phyloP scores from a whole-genome alignment of 2,329 filamentous ascomycete species.

The Xylariaceae sp. region DNA sequence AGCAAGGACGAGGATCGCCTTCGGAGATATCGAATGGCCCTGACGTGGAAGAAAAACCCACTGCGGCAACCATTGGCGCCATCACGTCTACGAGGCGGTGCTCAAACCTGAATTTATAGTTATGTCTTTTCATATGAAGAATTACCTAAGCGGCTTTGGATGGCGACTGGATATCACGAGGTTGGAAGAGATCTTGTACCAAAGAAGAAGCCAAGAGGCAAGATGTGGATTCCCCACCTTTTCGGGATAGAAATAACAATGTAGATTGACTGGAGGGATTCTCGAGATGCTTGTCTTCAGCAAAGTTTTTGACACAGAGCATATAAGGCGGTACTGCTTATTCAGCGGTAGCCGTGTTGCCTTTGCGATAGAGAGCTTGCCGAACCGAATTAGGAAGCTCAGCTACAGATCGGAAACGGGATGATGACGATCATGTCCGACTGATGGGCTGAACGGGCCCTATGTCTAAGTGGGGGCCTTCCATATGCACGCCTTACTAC shows the following conservation, averaged over 20 bases:
- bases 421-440: conserved; percentile 1
- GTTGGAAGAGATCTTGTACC: background rate
- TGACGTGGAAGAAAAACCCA: background rate
- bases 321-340: too few relatives aligned
- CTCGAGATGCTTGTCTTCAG: background rate
- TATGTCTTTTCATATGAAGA: background rate
- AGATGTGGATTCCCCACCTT: background rate
- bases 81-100: background rate
- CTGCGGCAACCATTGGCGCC: background rate
- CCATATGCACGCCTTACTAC: background rate
- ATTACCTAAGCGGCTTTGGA: background rate
- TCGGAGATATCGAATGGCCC: background rate
- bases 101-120: background rate
- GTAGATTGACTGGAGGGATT: background rate
- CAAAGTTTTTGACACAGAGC: background rate
- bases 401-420: conserved; percentile 8
- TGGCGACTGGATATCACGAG: background rate
- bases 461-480: background rate
- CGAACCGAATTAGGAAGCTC: conserved; percentile 6
- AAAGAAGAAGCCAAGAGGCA: background rate
- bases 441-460: background rate
- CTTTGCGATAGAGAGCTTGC: background rate
- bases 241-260: background rate
- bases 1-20: background rate
- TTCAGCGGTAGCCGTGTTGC: background rate